Base-by-base conservation (phyloP, 306 rosid genomes). In the Vigna angularis region DNA sequence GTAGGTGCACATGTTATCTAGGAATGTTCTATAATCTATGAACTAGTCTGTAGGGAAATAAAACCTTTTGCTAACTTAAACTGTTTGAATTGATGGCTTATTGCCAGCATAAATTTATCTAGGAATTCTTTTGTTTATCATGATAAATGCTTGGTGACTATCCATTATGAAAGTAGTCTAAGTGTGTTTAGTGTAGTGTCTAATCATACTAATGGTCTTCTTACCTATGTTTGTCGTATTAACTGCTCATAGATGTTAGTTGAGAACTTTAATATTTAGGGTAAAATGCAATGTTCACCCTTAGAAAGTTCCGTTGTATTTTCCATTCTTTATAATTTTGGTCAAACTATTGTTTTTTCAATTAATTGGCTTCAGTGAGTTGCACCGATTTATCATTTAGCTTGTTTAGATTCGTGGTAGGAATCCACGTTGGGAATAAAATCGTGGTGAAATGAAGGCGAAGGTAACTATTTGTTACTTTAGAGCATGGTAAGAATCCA, bases 21-120 rank as follows among this genome's bases (percentile, higher is more conserved):
- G 83, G 77, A 68, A 68, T 61, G 63, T 65, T 74, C 62, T 61
- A 51, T 74, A n/a, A 74, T 50, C 49, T 51, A 16, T 73, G 24
- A 68, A 66, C 28, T 63, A 79, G 73, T 64, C 62, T 52, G 74
- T 79, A 72, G 83, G 74, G 58, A 48, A 83, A 69, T 73, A 61
- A 69, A 59, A 30, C 28, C 34, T 65, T 2, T 57, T 3, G 30
- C 70, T 70, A 57, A 70, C 71, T 68, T 68, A 1, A 61, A 69
- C 78, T 78, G 81, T 32, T 50, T 42, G 24, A 67, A 51, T 69
- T 74, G 75, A 14, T 68, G 83, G 76, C 76, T 51, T 59, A 15
- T 50, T 73, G 73, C 63, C 55, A 14, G 44, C 40, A 79, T 72
- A 67, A 18, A 15, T 30, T 66, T 83, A 58, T 49, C 24, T 58